These are phyloP conservation scores for Dipodascus albidus DNA, from an alignment of 805 yeast genomes.

Conservation along the genomic window DNA sequence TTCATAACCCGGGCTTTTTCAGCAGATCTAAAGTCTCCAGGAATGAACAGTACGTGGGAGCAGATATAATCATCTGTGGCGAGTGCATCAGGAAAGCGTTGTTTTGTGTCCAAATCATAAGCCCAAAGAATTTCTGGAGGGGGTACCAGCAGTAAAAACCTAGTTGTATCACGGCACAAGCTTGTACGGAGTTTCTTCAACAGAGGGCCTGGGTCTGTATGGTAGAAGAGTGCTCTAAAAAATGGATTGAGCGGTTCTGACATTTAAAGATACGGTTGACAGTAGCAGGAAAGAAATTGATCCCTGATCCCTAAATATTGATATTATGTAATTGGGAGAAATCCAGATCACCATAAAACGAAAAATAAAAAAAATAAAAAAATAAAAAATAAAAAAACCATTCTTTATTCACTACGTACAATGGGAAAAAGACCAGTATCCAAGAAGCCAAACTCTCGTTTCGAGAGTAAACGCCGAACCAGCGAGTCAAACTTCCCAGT, in stretches of 20 bases:
- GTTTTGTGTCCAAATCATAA: neutral
- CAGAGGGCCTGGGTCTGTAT: conserved; percentile 35
- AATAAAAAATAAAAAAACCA: neutral
- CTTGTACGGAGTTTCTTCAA: conserved; percentile 13
- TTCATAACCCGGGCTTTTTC: neutral
- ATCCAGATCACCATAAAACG: neutral
- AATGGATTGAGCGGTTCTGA: conserved; percentile 43
- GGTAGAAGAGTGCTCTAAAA: conserved; percentile 54
- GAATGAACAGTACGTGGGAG: neutral
- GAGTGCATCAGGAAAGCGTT: neutral
- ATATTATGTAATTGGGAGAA: conserved; percentile 1
- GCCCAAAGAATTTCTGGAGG: neutral
- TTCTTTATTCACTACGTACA: neutral
- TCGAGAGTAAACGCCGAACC: conserved; percentile 7
- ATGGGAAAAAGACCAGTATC: conserved; percentile 1
- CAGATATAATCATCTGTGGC: neutral
- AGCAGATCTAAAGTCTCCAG: neutral
- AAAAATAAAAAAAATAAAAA: neutral
- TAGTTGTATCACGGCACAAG: neutral
- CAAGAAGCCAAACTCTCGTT: neutral
- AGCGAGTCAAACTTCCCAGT: conserved; percentile 46
- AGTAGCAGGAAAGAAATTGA: neutral
- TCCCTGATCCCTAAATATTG: neutral
- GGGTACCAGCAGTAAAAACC: neutral
- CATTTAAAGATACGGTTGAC: conserved; percentile 6